These are phyloP conservation scores for Helicocarpus griseus DNA, from an alignment of 2,329 filamentous ascomycete species.

Conservation along the genomic window DNA sequence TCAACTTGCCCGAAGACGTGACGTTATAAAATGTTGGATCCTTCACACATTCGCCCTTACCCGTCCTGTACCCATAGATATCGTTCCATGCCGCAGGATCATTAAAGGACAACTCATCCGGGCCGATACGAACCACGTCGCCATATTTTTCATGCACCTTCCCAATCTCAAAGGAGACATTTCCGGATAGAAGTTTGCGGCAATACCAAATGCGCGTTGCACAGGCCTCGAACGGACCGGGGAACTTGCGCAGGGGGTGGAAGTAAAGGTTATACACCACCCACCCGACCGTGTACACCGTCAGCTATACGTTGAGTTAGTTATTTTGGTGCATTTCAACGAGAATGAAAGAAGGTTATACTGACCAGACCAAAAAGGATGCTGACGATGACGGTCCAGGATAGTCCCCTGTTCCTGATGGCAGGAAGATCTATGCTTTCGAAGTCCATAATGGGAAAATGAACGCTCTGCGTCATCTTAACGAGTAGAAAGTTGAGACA, in stretches of 20 bases:
- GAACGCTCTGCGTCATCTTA: too few relatives aligned
- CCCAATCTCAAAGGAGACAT: conserved; percentile 4
- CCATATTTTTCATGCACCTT: conserved; percentile 25
- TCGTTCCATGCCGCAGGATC: conserved; percentile 17
- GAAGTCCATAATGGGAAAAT: too few relatives aligned
- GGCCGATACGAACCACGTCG: conserved; percentile 24
- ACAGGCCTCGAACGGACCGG: conserved; percentile 6
- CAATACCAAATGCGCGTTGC: conserved; percentile 7
- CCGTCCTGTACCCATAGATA: conserved; percentile 17
- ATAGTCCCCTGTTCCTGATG: too few relatives aligned
- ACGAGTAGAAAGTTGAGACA: too few relatives aligned
- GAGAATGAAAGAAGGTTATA: too few relatives aligned
- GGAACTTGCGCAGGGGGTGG: conserved; percentile 5
- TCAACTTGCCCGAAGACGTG: conserved; percentile 2
- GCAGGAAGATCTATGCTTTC: too few relatives aligned
- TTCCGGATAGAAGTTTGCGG: conserved; percentile 2
- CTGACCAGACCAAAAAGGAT: too few relatives aligned
- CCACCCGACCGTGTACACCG: too few relatives aligned
- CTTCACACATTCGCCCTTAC: conserved; percentile 5
- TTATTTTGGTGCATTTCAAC: too few relatives aligned
- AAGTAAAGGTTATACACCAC: too few relatives aligned
- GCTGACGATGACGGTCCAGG: too few relatives aligned
- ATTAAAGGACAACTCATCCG: conserved; percentile 24
- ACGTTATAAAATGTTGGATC: neutral
- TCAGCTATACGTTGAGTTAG: too few relatives aligned